Conservation (phyloP, 1,284 basidiomycete genomes). For the Apiotrichum veenhuisii region DNA sequence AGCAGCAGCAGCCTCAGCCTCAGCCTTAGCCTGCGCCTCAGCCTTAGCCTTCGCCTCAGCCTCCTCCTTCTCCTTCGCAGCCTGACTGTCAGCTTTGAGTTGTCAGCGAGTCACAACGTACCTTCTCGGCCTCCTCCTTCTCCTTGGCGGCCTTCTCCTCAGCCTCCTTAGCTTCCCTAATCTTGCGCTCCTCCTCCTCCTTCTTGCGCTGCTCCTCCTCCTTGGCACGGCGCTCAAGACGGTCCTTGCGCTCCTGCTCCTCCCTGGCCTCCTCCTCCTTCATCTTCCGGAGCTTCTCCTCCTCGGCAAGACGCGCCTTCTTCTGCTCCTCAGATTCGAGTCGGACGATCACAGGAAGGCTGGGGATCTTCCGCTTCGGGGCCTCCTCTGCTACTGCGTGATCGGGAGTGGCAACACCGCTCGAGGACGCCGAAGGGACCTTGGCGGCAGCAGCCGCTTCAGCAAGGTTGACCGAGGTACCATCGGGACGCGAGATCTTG, state of each 20-base stretch:
- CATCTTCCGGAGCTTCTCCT: conserved; percentile 39
- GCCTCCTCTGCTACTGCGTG: conserved; percentile 14
- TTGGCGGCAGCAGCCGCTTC: conserved; percentile 33
- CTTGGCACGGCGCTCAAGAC: conserved; percentile 32
- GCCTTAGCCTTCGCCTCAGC: conserved; percentile 55
- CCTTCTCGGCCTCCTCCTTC: conserved; percentile 22
- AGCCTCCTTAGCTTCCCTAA: conserved; percentile 43
- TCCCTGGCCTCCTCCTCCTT: conserved; percentile 42
- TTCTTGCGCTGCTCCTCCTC: conserved; percentile 31
- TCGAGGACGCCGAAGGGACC: conserved; percentile 21
- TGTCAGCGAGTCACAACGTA: not conserved
- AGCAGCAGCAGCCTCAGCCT: conserved; percentile 14
- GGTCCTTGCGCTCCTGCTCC: conserved; percentile 45
- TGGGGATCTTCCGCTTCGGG: conserved; percentile 33
- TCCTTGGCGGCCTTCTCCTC: conserved; percentile 40
- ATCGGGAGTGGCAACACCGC: conserved; percentile 30
- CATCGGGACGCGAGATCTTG: conserved; percentile 48
- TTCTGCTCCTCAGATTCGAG: conserved; percentile 55
- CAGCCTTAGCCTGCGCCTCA: conserved; percentile 25
- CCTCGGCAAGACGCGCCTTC: conserved; percentile 46
- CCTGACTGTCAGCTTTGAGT: conserved; percentile 51
- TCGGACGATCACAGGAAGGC: conserved; percentile 46
- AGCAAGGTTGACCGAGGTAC: conserved; percentile 42
- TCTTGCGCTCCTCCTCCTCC: conserved; percentile 50
- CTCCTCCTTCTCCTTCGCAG: conserved; percentile 53